These are phyloP conservation scores for Pontederia crassipes DNA, from an alignment of 176 grass and related monocot species.

Conservation along the genomic window DNA sequence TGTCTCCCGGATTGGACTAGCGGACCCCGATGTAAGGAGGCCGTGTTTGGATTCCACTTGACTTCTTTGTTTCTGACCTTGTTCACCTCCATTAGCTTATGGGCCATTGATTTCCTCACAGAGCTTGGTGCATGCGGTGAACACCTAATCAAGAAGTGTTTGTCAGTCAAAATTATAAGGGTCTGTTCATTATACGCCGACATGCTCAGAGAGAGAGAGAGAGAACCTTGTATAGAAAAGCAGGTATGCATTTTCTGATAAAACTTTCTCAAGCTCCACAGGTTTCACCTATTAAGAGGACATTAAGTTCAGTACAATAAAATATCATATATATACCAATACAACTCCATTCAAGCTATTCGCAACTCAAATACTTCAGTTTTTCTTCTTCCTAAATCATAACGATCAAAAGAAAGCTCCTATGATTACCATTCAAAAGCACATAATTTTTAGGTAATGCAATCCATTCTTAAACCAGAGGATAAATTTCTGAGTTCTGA, in stretches of 20 bases:
- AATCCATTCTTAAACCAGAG: no score
- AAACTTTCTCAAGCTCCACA: conserved; percentile 42
- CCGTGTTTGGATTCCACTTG: conserved; percentile 5
- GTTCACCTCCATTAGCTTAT: conserved; percentile 19
- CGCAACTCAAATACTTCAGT: no score
- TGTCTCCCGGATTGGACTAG: not conserved
- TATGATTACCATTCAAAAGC: no score
- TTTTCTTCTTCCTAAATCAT: no score
- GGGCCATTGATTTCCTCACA: conserved; percentile 35
- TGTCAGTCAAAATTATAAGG: not conserved
- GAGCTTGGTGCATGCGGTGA: conserved; percentile 63
- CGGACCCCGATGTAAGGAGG: not conserved
- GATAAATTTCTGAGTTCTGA: no score
- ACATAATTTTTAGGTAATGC: no score
- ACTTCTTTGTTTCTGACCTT: conserved; percentile 10
- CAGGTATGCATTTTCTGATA: conserved; percentile 74
- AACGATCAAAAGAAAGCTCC: no score
- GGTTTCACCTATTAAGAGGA: conserved; percentile 49
- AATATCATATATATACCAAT: no score
- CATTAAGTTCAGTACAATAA: not conserved
- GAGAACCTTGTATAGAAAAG: conserved; percentile 60
- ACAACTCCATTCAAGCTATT: no score
- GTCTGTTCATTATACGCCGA: not conserved
- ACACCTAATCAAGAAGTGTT: conserved; percentile 36
- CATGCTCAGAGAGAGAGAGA: not conserved